Evolutionary conservation across 345 rosid genomes (phyloP), one percentile per base, ranked within the genome.

Genomic region (Noccaea caerulescens): DNA sequence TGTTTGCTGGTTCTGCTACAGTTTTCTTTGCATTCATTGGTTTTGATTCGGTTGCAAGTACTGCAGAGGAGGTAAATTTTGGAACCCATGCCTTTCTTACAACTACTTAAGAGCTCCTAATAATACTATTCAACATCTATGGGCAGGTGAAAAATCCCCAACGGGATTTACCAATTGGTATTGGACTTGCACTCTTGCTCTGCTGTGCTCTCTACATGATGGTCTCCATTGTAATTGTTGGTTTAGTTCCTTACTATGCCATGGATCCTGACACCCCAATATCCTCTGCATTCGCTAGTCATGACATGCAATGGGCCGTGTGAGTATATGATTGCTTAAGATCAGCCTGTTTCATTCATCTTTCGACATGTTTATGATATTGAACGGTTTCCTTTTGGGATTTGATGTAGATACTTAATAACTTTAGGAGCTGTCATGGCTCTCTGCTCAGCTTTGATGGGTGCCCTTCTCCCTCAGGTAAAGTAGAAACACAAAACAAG

Each of bases 221-320:
- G 82, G 95, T 94, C 16, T 94, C 99, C 16, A 52, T 82, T 57
- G 96, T 94, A 8, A 77, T 94, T 77, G 99, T 94, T 68, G 99
- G 99, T 70, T 81, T 94, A 73, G 90, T 91, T 43, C 99, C 99
- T 53, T 94, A 94, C 76, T 88, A 87, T 80, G 86, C 84, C 14
- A 85, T 94, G 96, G 92, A 94, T 80, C 99, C 97, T 5, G 99
- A 94, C 79, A 94, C 99, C 41, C 99, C 99, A 5, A 94, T 94
- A 57, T 94, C 99, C 36, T 84, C 99, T 50, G 99, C 99, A 69
- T 94, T 94, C 76, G 79, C 94, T 76, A 77, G 79, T 72, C 81
- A 86, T 75, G 97, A 89, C 73, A 91, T 94, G 99, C 90, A 87
- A 37, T 94, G 99, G 99, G 96, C 96, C 7, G 93, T 90, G 99